phyloP scores from a whole-genome alignment of 2,329 filamentous ascomycete species.

The Pestalotiopsis sp. region DNA sequence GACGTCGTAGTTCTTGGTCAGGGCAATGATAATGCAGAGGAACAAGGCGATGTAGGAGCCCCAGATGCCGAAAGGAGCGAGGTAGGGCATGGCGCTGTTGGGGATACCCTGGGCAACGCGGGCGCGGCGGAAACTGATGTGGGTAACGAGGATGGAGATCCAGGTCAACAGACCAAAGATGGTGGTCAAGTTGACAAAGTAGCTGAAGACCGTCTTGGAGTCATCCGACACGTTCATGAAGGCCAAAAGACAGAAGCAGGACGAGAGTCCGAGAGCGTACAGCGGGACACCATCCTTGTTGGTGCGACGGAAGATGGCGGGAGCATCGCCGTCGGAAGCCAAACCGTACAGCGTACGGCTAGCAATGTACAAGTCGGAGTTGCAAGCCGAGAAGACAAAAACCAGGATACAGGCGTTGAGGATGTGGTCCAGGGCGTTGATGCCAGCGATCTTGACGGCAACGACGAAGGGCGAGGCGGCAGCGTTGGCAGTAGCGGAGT shows the following conservation, averaged over 20 bases:
- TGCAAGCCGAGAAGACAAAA: constrained; percentile 77
- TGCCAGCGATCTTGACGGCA: constrained; percentile 66
- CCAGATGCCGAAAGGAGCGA: constrained; percentile 70
- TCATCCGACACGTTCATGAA: constrained; percentile 67
- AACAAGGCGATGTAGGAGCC: constrained; percentile 70
- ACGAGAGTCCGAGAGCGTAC: constrained; percentile 63
- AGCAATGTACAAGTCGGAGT: constrained; percentile 78
- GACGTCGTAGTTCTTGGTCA: constrained; percentile 83
- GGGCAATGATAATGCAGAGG: constrained; percentile 72
- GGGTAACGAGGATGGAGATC: constrained; percentile 69
- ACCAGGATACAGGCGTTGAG: constrained; percentile 75
- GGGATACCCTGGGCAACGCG: constrained; percentile 63
- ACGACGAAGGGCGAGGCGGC: constrained; percentile 76
- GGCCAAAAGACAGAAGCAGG: constrained; percentile 66
- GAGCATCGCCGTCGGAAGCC: constrained; percentile 71
- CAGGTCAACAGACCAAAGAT: constrained; percentile 69
- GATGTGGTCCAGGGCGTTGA: constrained; percentile 65
- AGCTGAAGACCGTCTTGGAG: constrained; percentile 59
- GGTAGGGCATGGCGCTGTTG: constrained; percentile 60
- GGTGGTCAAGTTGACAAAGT: constrained; percentile 70
- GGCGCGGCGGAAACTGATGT: constrained; percentile 68
- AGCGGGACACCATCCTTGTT: constrained; percentile 73
- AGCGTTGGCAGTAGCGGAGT: constrained; percentile 47
- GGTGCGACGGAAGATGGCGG: constrained; percentile 70
- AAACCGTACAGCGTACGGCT: constrained; percentile 75